Evolutionary conservation across 306 rosid species (phyloP), one percentile per base, ranked within the genome.

Genomic region (Sphenostylis stenocarpa): DNA sequence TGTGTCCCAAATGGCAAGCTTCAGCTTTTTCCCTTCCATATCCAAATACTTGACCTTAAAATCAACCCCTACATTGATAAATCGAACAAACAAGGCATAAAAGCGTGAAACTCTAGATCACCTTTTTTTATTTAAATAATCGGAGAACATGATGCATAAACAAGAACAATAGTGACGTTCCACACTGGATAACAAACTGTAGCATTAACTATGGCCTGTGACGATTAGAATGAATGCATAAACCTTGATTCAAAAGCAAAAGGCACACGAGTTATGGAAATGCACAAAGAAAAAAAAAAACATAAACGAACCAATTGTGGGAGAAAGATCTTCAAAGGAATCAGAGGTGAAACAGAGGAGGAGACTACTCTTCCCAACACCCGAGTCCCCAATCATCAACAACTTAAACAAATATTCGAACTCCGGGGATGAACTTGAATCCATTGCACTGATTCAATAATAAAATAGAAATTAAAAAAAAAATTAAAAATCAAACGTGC

Each of bases 281-380:
- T 4, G 51, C 31, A 47, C 19, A 49, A 9, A 7, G 3, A 49
- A 6, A 15, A n/a, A 6, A 9, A 3, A 39, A 39, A 6, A 9
- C 10, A 60, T 7, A 63, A 52, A 77, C 67, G 48, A 61, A 87
- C 97, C 98, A 64, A 94, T 94, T 29, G 98, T 94, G 13, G 98
- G 97, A 3, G 97, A 89, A 41, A 94, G 97, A 73, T 94, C 94
- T 73, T 91, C 96, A 69, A 91, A 94, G 53, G 82, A 28, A 34
- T 91, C 94, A 39, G 96, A 72, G 29, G 96, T 91, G 84, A 94
- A 94, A 88, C 91, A 82, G 52, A 94, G 87, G 67, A 94, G 98
- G n/a, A 94, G 89, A 84, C 96, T 94, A 71, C 96, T 91, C 85
- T 94, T 94, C 28, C 98, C 98, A 72, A 94, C 98, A 43, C 98